Conservation (phyloP, 345 rosid species). For the Odontarrhena argentea region DNA sequence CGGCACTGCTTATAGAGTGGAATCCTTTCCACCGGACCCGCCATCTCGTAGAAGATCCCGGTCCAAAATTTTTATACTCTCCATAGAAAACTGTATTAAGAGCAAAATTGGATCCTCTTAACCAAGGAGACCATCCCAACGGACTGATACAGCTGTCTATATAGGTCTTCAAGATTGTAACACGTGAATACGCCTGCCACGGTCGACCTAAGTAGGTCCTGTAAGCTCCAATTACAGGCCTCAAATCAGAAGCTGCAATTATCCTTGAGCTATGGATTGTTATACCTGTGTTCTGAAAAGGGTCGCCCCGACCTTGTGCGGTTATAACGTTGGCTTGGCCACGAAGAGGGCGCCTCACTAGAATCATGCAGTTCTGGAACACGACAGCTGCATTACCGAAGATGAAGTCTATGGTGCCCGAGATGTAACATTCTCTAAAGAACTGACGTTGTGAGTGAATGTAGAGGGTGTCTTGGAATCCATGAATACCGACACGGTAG, state of each 20-base stretch:
- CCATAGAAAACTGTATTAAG: constrained; percentile 71
- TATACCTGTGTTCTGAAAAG: constrained; percentile 75
- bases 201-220: constrained; percentile 75
- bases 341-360: constrained; percentile 52
- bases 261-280: constrained; percentile 65
- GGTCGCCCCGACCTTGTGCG: constrained; percentile 77
- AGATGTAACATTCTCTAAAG: constrained; percentile 70
- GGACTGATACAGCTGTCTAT: constrained; percentile 55
- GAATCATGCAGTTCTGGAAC: constrained; percentile 70
- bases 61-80: constrained; percentile 74
- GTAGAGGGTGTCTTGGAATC: constrained; percentile 83
- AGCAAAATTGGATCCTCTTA: constrained; percentile 59
- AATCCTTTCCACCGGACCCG: constrained; percentile 81
- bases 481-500: constrained; percentile 72
- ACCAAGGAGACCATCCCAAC: constrained; percentile 74
- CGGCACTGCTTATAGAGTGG: constrained; percentile 55
- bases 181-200: constrained; percentile 71
- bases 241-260: constrained; percentile 60
- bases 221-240: constrained; percentile 47
- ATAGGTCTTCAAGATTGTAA: constrained; percentile 55
- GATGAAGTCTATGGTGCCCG: constrained; percentile 84
- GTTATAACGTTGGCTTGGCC: constrained; percentile 77
- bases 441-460: constrained; percentile 88
- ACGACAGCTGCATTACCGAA: constrained; percentile 91
- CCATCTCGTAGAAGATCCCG: constrained; percentile 56